A percentile compares a stretch with the other conserved stretches of the same genome.
Evolutionary conservation across 2,329 filamentous ascomycete genomes (phyloP).

Genomic region (Fusarium praegraminearum): DNA sequence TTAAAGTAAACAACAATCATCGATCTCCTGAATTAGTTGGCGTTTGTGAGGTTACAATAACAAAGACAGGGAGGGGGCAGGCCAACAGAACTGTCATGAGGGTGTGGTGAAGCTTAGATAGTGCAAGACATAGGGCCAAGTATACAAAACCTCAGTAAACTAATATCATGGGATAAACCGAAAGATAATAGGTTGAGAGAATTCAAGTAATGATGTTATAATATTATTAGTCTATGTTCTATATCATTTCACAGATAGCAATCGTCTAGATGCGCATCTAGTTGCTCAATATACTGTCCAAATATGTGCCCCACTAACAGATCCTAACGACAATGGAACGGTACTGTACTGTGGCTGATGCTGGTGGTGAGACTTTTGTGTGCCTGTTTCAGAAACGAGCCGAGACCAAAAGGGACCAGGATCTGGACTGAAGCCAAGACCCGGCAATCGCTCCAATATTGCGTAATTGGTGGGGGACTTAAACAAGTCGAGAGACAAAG

Average conservation of each 20-base stretch:
- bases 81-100: slow-evolving; percentile 11
- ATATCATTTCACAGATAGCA: slow-evolving; percentile 4
- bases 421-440: slow-evolving; percentile 28
- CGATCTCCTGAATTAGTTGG: neutral
- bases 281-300: slow-evolving; percentile 1
- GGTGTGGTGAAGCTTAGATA: slow-evolving; percentile 46
- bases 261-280: slow-evolving; percentile 8
- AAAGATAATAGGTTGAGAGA: neutral
- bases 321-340: slow-evolving; percentile 41
- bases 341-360: neutral
- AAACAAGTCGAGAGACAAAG: neutral
- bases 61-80: slow-evolving; percentile 40
- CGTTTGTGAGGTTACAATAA: neutral
- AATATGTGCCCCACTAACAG: slow-evolving; percentile 47
- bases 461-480: slow-evolving; percentile 29
- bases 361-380: slow-evolving; percentile 22
- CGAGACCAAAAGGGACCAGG: slow-evolving; percentile 16
- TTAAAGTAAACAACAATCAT: neutral
- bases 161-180: neutral
- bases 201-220: neutral
- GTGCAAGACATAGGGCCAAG: slow-evolving; percentile 24
- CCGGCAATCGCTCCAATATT: slow-evolving; percentile 33
- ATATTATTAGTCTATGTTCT: slow-evolving; percentile 29
- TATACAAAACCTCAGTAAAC: no score
- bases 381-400: slow-evolving; percentile 39